Evolutionary conservation across 257 asterid species (phyloP).

Genomic region (Cordia subcordata): DNA sequence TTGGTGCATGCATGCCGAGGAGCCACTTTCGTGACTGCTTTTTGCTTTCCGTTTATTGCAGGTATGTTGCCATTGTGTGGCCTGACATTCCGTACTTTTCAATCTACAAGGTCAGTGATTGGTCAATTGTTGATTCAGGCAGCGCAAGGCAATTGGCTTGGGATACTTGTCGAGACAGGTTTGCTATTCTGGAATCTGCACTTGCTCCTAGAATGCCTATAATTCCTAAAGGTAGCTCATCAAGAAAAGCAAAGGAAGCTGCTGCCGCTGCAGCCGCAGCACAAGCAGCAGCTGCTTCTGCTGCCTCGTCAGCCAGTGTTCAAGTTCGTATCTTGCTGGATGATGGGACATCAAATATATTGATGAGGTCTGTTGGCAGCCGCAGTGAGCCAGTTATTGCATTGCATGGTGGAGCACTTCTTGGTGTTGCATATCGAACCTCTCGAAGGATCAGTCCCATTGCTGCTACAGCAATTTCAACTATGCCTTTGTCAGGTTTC

Average conservation of each 20-base stretch:
- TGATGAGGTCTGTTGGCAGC: slow-evolving; percentile 92
- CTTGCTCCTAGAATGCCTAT: slow-evolving; percentile 88
- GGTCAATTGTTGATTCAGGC: slow-evolving; percentile 98
- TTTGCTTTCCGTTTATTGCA: slow-evolving; percentile 16
- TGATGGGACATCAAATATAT: slow-evolving; percentile 94
- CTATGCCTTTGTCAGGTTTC: slow-evolving; percentile 89
- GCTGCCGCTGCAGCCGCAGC: slow-evolving; percentile 96
- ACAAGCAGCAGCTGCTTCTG: slow-evolving; percentile 87
- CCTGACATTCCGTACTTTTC: slow-evolving; percentile 99
- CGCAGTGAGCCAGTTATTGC: slow-evolving; percentile 86
- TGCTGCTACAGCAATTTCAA: slow-evolving; percentile 75
- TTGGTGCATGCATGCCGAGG: neutral
- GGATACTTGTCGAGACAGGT: slow-evolving; percentile 93
- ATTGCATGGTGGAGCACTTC: slow-evolving; percentile 93
- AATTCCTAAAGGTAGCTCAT: slow-evolving; percentile 84
- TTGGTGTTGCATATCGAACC: slow-evolving; percentile 93
- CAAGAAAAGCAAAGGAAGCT: slow-evolving; percentile 93
- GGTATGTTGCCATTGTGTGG: slow-evolving; percentile 93
- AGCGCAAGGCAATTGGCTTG: slow-evolving; percentile 97
- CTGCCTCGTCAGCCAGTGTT: slow-evolving; percentile 89
- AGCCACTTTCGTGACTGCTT: neutral
- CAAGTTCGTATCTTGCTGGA: slow-evolving; percentile 93
- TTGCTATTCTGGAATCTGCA: slow-evolving; percentile 83
- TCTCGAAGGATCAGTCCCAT: slow-evolving; percentile 81
- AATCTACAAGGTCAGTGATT: slow-evolving; percentile 86